Base-by-base conservation (phyloP, 2,329 filamentous ascomycete genomes). In the Ceratocystis colombiana region DNA sequence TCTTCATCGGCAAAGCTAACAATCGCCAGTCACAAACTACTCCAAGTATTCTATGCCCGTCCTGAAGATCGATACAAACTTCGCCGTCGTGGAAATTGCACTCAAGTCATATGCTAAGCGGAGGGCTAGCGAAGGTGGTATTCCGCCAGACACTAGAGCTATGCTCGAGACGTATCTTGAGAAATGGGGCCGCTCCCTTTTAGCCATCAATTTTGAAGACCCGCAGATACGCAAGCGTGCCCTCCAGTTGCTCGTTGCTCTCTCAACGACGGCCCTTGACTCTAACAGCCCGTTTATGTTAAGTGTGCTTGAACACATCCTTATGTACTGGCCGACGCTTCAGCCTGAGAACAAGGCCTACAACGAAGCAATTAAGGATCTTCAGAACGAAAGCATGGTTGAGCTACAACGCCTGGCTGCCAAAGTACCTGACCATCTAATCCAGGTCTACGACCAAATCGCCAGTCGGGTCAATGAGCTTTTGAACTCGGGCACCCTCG, bases 81-180 rank as follows among this genome's bases (percentile, higher is more conserved):
- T 93, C 71, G 90, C 90, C 0, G 88, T 96, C 28, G 88, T 96
- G 1, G 90, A 96, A 73, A 88, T 91, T 30, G 88, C 90, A 0
- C 77, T 97, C 37, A 96, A 92, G 73, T 94, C 93, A 1, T 96
- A 92, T 70, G 84, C 86, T 70, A 92, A 90, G 73, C 96, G 90
- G 89, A 81, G 80, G 17, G 46, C 28, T 28, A 66, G 61, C 25
- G 64, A 66, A 6, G 44, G 53, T 12, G 41, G 63, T 15, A 66
- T 68, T n/a, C 37, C 64, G 2, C 41, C 28, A 30, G 64, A 66
- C 3, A 66, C 62, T 15, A 50, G 55, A 17, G 33, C 17, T 7
- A 61, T 55, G 28, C 61, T 64, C 8, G 84, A 88, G 71, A 78
- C 80, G 25, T 84, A 82, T 64, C 78, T 90, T 41, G 86, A 90